Base-by-base conservation (phyloP, 2,329 filamentous ascomycete genomes). In the Colletotrichum truncatum region DNA sequence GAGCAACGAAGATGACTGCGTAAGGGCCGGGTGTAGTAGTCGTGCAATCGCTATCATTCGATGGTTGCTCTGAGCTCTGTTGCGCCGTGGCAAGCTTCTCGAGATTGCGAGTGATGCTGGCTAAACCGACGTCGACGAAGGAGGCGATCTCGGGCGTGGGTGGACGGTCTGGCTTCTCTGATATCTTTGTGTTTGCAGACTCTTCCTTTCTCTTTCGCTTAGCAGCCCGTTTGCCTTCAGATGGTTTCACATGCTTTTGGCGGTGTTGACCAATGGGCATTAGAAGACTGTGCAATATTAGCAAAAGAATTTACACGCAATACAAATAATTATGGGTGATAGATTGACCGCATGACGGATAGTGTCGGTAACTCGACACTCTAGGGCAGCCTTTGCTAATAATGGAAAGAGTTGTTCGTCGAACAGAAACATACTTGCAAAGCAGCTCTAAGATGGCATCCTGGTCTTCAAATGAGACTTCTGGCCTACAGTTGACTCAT, bases 391-490 rank as follows among this genome's bases (percentile, higher is more conserved):
- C n/a, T n/a, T n/a, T n/a, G n/a, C n/a, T n/a, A n/a, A n/a, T n/a
- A n/a, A n/a, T n/a, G n/a, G n/a, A n/a, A n/a, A n/a, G n/a, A n/a
- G n/a, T n/a, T n/a, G n/a, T 39, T 39, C 6, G 8, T n/a, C n/a
- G 12, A 39, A 39, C 36, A 39, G 34, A 36, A 14, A 45, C 14
- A 70, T 82, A 92, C 90, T 81, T 85, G 85, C 87, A 91, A 5
- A 92, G 80, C 51, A 93, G 80, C 67, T 92, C 89, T 9, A 92
- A 73, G 36, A 92, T 89, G 4, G 83, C 81, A 54, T 89, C 84
- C 74, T 92, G 89, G 55, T 91, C 82, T 51, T 87, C 79, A 16
- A 78, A 73, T 2, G 81, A 80, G 43, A 91, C 82, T 41, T 82
- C 75, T 7, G 91, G 91, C 89, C 91, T 93, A 51, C 6, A 5